Evolutionary conservation across 257 asterid genomes (phyloP), one percentile per base, ranked within the genome.

Genomic region (Solanum dulcamara): DNA sequence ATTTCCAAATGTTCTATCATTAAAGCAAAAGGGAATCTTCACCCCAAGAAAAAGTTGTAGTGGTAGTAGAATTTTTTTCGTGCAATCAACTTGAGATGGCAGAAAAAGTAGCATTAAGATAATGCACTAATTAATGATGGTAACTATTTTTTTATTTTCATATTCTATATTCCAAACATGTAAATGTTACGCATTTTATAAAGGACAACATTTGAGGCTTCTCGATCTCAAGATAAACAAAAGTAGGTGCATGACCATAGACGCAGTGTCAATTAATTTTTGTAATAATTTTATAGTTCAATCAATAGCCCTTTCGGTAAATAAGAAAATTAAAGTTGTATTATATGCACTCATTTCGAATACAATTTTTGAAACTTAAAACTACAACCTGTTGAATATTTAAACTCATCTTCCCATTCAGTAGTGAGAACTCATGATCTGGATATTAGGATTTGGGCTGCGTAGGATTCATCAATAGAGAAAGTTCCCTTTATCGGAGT

Each of bases 1-100:
- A 51, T 46, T 46, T 33, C 50, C 7, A 30, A 35, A 14, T 33
- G 83, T 80, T 33, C 66, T 51, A 81, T 42, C 22, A 12, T 51
- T 51, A 83, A 83, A 81, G 84, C 32, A 11, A 42, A 59, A 82
- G 35, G 51, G 86, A 86, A 83, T 72, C 86, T 82, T 30, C 35
- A 28, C 3, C 53, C 50, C 32, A 44, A 10, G 17, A 83, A 60
- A 83, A 38, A 28, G 32, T 18, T 13, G 26, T 64, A 30, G 32
- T n/a, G 20, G 28, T 50, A 14, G 30, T 74, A 51, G 20, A 5
- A 15, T 14, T 7, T 8, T 70, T 32, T 10, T 2, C 17, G 26
- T 84, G 11, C 70, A 30, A 51, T 55, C 35, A 22, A 55, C 50
- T 37, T 22, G 55, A 6, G n/a, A 28, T 40, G 55, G 57, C 35